A percentile compares a stretch with the other conserved stretches of the same genome.
These are phyloP conservation scores for Salicornia ramosissima DNA, from an alignment of 148 eudicot genomes.

Conservation along the genomic window DNA sequence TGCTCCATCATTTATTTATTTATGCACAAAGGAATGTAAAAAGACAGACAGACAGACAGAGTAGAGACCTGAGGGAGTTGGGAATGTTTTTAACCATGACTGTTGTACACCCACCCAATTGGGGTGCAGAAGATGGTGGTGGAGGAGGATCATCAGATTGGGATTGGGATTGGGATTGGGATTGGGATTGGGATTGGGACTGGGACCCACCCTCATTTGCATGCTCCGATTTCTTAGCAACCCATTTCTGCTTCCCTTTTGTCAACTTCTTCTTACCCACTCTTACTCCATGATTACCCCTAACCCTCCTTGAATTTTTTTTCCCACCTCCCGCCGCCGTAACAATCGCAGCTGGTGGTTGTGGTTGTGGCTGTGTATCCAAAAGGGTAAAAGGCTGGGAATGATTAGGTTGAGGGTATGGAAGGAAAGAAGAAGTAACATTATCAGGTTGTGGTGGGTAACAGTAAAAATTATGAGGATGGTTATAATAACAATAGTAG, in stretches of 20 bases:
- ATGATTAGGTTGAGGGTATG: background rate
- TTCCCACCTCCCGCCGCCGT: background rate
- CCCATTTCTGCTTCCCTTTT: background rate
- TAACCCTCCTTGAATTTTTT: background rate
- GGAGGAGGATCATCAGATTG: background rate
- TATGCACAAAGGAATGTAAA: background rate
- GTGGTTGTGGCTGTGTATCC: background rate
- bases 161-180: too few species aligned
- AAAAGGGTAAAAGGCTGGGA: background rate
- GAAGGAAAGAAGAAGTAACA: background rate
- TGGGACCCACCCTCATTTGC: background rate
- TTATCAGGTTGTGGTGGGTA: background rate
- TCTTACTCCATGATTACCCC: background rate
- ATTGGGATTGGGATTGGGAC: background rate
- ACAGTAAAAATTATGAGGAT: background rate
- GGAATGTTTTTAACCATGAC: conserved; percentile 24
- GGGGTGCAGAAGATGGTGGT: background rate
- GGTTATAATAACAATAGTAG: too few species aligned
- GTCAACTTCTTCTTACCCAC: background rate
- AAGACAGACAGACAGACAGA: background rate
- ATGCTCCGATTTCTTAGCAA: background rate
- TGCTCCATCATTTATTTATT: too few species aligned
- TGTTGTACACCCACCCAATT: conserved; percentile 15
- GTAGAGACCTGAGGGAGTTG: conserved; percentile 14
- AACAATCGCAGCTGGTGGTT: too few species aligned